A percentile compares a stretch with the other conserved stretches of the same genome.
Conservation (phyloP, 371 early-diverging fungal genomes). For the Basidiobolus meristosporus region DNA sequence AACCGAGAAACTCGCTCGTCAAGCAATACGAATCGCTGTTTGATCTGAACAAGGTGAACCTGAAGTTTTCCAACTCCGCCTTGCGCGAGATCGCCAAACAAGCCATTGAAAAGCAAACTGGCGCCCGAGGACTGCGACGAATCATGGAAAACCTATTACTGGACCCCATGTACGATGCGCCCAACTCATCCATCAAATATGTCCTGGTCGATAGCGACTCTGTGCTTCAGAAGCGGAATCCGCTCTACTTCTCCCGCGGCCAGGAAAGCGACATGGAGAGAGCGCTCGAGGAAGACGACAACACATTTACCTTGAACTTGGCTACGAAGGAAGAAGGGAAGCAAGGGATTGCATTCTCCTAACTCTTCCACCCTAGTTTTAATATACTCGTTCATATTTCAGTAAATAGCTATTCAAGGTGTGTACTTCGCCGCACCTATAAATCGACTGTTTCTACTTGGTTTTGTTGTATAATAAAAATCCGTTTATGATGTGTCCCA, state of each 20-base stretch:
- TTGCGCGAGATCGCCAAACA: constrained; percentile 46
- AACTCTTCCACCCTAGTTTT: no score
- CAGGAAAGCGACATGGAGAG: constrained; percentile 12
- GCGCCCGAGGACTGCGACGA: constrained; percentile 72
- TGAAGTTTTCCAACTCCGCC: constrained; percentile 52
- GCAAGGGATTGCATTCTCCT: no score
- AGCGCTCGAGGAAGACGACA: background rate
- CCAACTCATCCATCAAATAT: constrained; percentile 43
- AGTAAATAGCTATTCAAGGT: no score
- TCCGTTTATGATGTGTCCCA: no score
- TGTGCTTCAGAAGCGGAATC: constrained; percentile 26
- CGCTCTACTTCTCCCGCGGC: constrained; percentile 35
- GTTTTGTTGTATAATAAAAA: no score
- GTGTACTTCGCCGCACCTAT: no score
- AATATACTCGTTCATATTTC: no score
- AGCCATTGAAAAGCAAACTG: constrained; percentile 67
- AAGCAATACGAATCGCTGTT: constrained; percentile 69
- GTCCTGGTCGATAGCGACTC: constrained; percentile 50
- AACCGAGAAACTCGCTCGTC: constrained; percentile 68
- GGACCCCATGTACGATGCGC: constrained; percentile 69
- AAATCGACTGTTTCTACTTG: no score
- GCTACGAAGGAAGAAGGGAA: no score
- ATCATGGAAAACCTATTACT: constrained; percentile 49
- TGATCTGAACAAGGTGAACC: constrained; percentile 35
- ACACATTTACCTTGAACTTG: no score